phyloP scores from a whole-genome alignment of 345 rosid genomes.

The Populus pruinosa region DNA sequence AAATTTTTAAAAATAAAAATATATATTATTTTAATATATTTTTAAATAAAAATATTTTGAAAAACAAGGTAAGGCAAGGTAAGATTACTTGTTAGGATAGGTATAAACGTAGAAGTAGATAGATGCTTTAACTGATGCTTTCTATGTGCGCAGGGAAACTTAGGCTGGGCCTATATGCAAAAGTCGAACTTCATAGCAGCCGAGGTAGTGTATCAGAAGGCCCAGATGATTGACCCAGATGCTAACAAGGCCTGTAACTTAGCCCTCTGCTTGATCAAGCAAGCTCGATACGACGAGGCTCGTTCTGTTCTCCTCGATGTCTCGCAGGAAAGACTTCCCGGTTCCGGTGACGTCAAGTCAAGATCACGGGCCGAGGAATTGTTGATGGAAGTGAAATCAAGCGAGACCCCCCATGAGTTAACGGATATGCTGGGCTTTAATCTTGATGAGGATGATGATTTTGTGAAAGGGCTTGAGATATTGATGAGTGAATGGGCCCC shows the following conservation, averaged over 20 bases:
- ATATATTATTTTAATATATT: too few species aligned
- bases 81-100: too few species aligned
- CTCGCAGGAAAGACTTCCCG: conserved; percentile 38
- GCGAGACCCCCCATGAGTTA: background rate
- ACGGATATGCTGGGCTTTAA: background rate
- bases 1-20: too few species aligned
- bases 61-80: too few species aligned
- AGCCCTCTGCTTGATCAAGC: conserved; percentile 67
- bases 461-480: conserved; percentile 53
- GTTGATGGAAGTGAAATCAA: conserved; percentile 14
- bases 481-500: conserved; percentile 54
- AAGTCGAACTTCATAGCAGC: conserved; percentile 75
- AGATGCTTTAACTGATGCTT: background rate
- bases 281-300: conserved; percentile 59
- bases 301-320: conserved; percentile 40
- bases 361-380: conserved; percentile 44
- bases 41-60: too few species aligned
- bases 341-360: conserved; percentile 52
- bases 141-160: conserved; percentile 51
- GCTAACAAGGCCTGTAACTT: conserved; percentile 85
- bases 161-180: conserved; percentile 99
- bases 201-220: conserved; percentile 78
- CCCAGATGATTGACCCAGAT: conserved; percentile 82
- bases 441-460: conserved; percentile 40
- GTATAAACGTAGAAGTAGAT: too few species aligned